Base-by-base conservation (phyloP, 169 alveolate genomes). In the Hepatocystis sp. region DNA sequence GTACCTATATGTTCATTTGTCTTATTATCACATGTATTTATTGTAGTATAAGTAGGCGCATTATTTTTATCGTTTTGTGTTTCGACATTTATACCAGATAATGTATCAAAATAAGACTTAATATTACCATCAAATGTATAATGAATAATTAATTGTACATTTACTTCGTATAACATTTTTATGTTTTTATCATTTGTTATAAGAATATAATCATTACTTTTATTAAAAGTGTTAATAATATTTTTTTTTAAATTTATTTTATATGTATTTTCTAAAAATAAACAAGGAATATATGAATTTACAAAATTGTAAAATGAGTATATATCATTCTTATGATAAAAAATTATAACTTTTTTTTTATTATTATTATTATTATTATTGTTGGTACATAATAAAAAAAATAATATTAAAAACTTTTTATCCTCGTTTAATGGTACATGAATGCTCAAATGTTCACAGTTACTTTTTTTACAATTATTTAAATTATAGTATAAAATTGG, bases 391-490 rank as follows among this genome's bases (percentile, higher is more conserved):
- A 78, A 11, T 4, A 78, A 19, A 42, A 61, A 61, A 49, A 78
- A 78, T 13, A 78, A 52, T 19, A 78, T 25, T 61, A 78, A 28
- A 17, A 78, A 78, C 34, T 78, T 78, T 63, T 61, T 78, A 21
- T 78, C 89, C 4, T 78, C 89, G 34, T 65, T 78, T 52, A 61
- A 47, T 5, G 89, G 89, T 17, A 28, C 81, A n/a, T 53, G n/a
- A 19, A 78, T 28, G 40, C 89, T 78, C 39, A 63, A 21, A 19
- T 78, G 89, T 11, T 21, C 36, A 11, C 67, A 34, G 23, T 46
- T 34, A 42, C 42, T 61, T 55, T 49, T 49, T 47, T 53, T 78
- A 53, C 34, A 78, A 3, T 13, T 32, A 1, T 44, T 34, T 36
- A 78, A 28, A 27, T 78, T 23, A 53, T 61, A 34, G 42, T 30